Conservation (phyloP, 2,329 filamentous ascomycete genomes). For the Rhinocladiella mackenziei region DNA sequence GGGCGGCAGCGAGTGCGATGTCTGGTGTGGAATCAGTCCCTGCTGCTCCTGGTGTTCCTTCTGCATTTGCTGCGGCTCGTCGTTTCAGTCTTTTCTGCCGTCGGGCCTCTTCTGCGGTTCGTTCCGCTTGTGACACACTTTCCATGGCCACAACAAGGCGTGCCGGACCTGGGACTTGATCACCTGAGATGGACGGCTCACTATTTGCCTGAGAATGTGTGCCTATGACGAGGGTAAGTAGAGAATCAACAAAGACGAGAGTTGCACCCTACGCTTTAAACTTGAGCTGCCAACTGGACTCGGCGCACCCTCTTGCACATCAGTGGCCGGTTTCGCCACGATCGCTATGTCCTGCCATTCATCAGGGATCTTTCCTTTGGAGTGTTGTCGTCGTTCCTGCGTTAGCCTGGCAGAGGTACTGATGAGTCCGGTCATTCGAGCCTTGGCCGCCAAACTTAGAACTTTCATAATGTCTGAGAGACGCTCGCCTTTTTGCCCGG, state of each 20-base stretch:
- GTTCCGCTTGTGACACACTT: slow-evolving; percentile 55
- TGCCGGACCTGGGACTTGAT: slow-evolving; percentile 7
- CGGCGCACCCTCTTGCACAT: slow-evolving; percentile 21
- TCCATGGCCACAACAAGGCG: slow-evolving; percentile 34
- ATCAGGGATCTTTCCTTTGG: slow-evolving; percentile 71
- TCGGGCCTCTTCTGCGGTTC: slow-evolving; percentile 68
- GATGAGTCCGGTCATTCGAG: slow-evolving; percentile 69
- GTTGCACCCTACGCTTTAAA: slow-evolving; percentile 41
- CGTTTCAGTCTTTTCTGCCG: slow-evolving; percentile 64
- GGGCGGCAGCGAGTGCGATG: slow-evolving; percentile 32
- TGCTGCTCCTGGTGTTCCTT: slow-evolving; percentile 59
- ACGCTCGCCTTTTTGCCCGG: slow-evolving; percentile 56
- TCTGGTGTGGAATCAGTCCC: slow-evolving; percentile 49
- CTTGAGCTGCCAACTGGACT: slow-evolving; percentile 33
- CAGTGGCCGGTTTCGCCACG: slow-evolving; percentile 32
- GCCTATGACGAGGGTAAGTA: slow-evolving; percentile 33
- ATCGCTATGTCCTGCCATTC: slow-evolving; percentile 71
- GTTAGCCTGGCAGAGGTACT: slow-evolving; percentile 72
- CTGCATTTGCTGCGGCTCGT: slow-evolving; percentile 51
- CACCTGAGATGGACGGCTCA: slow-evolving; percentile 35
- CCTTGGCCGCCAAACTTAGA: slow-evolving; percentile 76
- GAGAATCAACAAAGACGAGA: slow-evolving; percentile 26
- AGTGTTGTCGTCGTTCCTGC: slow-evolving; percentile 67
- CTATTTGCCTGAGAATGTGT: slow-evolving; percentile 38
- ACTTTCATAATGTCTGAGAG: slow-evolving; percentile 79